Evolutionary conservation across 1,284 basidiomycete genomes (phyloP), one percentile per base, ranked within the genome.

Genomic region (Somion occarium): DNA sequence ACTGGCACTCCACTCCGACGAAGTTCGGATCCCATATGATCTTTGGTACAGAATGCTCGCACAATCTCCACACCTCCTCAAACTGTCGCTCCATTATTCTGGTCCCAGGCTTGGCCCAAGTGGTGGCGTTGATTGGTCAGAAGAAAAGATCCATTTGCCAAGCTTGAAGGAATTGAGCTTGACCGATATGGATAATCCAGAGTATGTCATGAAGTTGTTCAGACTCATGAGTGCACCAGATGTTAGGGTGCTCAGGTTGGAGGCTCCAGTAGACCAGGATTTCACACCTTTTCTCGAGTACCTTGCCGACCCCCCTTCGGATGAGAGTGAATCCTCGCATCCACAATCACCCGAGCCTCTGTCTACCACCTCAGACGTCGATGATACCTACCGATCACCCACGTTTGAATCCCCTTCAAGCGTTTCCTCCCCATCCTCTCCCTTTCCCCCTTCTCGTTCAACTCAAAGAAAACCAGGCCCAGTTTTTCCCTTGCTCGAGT

Each of bases 1-100:
- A 62, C 71, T 82, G 44, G 79, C 79, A 7, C 71, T 83, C n/a
- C 81, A 84, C 61, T 70, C 75, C 1, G 74, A 80, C 55, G 76
- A 71, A 53, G 77, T 81, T 38, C 76, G 81, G 24, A 78, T 79
- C 7, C 69, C 76, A 1, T 80, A 76, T 63, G 60, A 65, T 48
- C 69, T 70, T 44, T 84, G 80, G 78, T 71, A 73, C 53, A 64
- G 60, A 27, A 79, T 83, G 67, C 69, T 83, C 26, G 68, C 68
- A 26, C 60, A 61, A 12, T 78, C 75, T 51, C 76, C 79, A 12
- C 59, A 69, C 25, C 67, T 84, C 39, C 64, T 69, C 46, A 71
- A 69, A 3, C 69, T 84, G 26, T 69, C 69, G 26, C 64, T 84
- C 20, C 76, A 79, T 61, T 83, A 81, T 62, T 82, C 80, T 27